Base-by-base conservation (phyloP, 345 rosid genomes). In the Acer campestre region DNA sequence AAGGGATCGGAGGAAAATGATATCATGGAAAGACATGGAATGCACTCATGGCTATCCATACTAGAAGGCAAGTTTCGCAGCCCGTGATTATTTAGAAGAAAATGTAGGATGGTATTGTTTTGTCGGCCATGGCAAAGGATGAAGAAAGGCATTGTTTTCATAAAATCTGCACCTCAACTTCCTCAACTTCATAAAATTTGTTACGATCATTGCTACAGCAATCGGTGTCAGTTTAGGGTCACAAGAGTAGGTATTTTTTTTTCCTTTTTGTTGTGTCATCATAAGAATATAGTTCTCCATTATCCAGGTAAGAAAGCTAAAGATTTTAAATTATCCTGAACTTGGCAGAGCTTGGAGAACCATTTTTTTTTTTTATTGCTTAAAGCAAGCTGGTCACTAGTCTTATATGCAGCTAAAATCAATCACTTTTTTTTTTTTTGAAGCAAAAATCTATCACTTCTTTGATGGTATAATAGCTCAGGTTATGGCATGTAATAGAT, bases 1-100 rank as follows among this genome's bases (percentile, higher is more conserved):
- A 62, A 89, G 97, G 84, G 98, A 96, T 83, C 89, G 89, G 10
- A 87, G 98, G 81, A 96, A 88, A 86, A 94, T 96, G 88, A 91
- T 94, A 67, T 91, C 97, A 48, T 92, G 97, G 98, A 94, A 92
- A 83, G 94, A 85, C 78, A 80, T 77, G 83, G 93, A 85, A 61
- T 90, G 89, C 77, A 81, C 87, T 16, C 75, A 84, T 27, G 89
- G 86, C 20, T 78, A 82, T 75, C 89, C 85, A 18, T 78, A 66
- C 63, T 70, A 63, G 65, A 65, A 63, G 12, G 35, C 23, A 73
- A 55, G 77, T 67, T 59, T 46, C 7, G 61, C 67, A 18, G 49
- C 70, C 31, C 31, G 20, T 44, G 40, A 46, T 14, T 17, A 4
- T 11, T 59, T 17, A 38, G 14, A 51, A 65, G 23, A 62, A 75